Conservation (phyloP, 1,284 basidiomycete species). For the Austroboletus niveus region DNA sequence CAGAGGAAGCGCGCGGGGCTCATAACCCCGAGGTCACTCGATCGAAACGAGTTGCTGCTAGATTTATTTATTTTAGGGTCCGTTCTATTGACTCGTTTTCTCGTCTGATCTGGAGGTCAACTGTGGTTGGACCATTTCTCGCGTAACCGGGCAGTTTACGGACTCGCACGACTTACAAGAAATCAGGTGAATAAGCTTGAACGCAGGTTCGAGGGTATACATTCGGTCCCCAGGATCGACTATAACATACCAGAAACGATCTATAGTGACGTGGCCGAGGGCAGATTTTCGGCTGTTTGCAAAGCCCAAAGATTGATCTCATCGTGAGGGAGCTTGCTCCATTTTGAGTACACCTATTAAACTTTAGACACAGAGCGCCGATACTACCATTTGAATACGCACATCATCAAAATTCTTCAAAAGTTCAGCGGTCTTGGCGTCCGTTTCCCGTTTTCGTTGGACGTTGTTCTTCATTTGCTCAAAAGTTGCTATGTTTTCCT, state of each 20-base stretch:
- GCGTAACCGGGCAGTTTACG: no score
- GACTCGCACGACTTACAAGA: no score
- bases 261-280: slow-evolving; percentile 29
- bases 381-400: slow-evolving; percentile 10
- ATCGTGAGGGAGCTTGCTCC: slow-evolving; percentile 56
- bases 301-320: slow-evolving; percentile 64
- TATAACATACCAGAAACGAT: neutral
- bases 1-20: slow-evolving; percentile 40
- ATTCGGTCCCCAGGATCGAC: neutral
- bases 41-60: slow-evolving; percentile 41
- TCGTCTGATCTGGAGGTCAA: no score
- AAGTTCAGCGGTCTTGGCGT: slow-evolving; percentile 44
- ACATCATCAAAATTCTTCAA: slow-evolving; percentile 59
- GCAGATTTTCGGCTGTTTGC: slow-evolving; percentile 52
- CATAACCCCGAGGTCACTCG: slow-evolving; percentile 41
- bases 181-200: no score
- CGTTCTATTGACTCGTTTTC: no score
- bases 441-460: slow-evolving; percentile 43
- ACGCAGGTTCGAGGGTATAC: no score
- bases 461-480: slow-evolving; percentile 49
- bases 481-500: slow-evolving; percentile 49
- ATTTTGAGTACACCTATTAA: slow-evolving; percentile 49
- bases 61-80: neutral
- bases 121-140: no score
- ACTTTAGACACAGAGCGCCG: neutral